Percentiles rank a stretch among this genome's conserved stretches.
phyloP scores from a whole-genome alignment of 2,329 filamentous ascomycete species.

The Remersonia thermophila region DNA sequence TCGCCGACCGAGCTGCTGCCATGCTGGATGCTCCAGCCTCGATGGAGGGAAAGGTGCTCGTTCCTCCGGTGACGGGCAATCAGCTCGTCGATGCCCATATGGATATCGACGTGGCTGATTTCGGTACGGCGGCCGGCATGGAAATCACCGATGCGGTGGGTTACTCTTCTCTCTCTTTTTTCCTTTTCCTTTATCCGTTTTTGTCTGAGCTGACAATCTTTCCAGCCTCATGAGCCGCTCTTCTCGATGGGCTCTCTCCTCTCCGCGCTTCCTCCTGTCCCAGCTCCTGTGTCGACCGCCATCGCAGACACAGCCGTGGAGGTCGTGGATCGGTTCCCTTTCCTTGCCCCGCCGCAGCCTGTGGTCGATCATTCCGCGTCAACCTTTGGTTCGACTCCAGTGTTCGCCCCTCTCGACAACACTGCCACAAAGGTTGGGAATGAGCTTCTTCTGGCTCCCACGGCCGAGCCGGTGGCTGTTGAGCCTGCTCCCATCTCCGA shows the following conservation, averaged over 20 bases:
- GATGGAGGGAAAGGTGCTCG: neutral
- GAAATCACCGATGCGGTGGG: constrained; percentile 1
- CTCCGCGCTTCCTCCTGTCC: neutral
- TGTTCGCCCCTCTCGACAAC: neutral
- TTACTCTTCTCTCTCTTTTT: neutral
- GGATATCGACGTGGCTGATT: neutral
- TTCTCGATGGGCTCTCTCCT: neutral
- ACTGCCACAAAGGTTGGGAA: no score
- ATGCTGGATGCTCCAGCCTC: constrained; percentile 3
- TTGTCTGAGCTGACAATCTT: neutral
- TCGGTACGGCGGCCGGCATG: neutral
- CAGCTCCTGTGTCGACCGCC: constrained; percentile 1
- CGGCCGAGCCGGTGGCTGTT: no score
- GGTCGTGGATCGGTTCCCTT: no score
- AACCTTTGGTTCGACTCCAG: neutral
- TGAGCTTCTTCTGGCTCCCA: no score
- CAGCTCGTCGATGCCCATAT: neutral
- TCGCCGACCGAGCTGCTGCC: neutral
- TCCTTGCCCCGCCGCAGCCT: no score
- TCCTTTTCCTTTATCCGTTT: neutral
- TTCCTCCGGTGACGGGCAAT: neutral
- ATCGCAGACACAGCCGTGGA: constrained; percentile 1
- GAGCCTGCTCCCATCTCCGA: no score
- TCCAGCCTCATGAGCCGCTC: neutral
- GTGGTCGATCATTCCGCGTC: neutral